A percentile compares a stretch with the other conserved stretches of the same genome.
These are phyloP conservation scores for Nicotiana noctiflora DNA, from an alignment of 257 asterid species.

Conservation along the genomic window DNA sequence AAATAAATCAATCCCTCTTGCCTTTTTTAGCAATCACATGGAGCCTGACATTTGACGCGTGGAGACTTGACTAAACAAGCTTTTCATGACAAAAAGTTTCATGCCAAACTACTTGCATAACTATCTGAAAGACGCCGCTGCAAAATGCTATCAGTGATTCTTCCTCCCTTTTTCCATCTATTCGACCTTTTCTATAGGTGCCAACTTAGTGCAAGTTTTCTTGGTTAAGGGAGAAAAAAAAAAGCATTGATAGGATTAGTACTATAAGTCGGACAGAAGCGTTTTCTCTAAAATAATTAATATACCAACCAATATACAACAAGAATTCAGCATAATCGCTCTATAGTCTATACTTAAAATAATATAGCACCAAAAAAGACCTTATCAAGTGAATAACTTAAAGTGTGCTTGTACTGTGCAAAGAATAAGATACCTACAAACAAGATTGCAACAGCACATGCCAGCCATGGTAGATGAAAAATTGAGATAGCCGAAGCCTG, in stretches of 20 bases:
- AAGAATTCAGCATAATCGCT: not conserved
- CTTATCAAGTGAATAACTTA: not conserved
- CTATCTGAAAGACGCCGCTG: not conserved
- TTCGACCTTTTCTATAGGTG: not conserved
- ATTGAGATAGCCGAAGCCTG: conserved; percentile 56
- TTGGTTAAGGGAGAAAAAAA: not conserved
- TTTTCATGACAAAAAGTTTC: not conserved
- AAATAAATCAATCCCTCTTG: not conserved
- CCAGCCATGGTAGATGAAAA: conserved; percentile 77
- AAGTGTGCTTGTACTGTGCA: conserved; percentile 10
- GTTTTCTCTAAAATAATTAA: not conserved
- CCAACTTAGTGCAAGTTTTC: not conserved
- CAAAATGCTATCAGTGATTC: not conserved
- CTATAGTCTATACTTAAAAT: not conserved
- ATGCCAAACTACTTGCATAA: not conserved
- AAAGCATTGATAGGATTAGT: not conserved
- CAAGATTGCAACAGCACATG: conserved; percentile 72
- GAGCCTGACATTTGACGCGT: not conserved
- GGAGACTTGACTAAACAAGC: not conserved
- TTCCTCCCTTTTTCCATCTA: not conserved
- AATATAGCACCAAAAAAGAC: not conserved
- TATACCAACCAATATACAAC: not conserved
- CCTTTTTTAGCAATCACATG: not conserved
- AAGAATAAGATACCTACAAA: conserved; percentile 93
- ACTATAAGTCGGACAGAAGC: not conserved